These are phyloP conservation scores for Boechera divaricarpa DNA, from an alignment of 345 rosid genomes.

Conservation along the genomic window DNA sequence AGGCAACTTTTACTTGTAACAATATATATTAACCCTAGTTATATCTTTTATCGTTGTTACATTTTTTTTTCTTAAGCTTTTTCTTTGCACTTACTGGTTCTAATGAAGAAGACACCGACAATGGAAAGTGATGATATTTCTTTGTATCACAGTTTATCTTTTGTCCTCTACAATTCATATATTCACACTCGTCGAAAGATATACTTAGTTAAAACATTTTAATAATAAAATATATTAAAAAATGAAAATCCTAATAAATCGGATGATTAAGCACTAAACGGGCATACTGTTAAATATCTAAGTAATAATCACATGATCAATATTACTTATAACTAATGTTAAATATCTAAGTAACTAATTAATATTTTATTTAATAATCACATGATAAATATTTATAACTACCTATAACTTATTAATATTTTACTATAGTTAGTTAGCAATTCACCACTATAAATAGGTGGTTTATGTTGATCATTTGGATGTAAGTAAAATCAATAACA, in stretches of 20 bases:
- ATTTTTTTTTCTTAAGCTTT: not conserved
- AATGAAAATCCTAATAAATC: not conserved
- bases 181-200: not conserved
- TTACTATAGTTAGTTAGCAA: too few relatives aligned
- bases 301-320: too few relatives aligned
- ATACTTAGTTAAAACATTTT: not conserved
- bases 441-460: too few relatives aligned
- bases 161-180: not conserved
- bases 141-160: not conserved
- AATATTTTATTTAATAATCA: too few relatives aligned
- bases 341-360: too few relatives aligned
- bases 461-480: too few relatives aligned
- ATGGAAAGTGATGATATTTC: not conserved
- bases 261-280: not conserved
- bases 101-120: not conserved
- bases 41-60: not conserved
- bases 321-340: too few relatives aligned
- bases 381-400: too few relatives aligned
- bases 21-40: slow-evolving; percentile 15
- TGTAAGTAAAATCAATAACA: too few relatives aligned
- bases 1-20: slow-evolving; percentile 22
- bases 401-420: too few relatives aligned
- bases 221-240: not conserved
- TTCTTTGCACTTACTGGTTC: not conserved
- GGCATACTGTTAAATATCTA: too few relatives aligned